phyloP scores from a whole-genome alignment of 202 grass and related monocot genomes.

The Eragrostis tef region DNA sequence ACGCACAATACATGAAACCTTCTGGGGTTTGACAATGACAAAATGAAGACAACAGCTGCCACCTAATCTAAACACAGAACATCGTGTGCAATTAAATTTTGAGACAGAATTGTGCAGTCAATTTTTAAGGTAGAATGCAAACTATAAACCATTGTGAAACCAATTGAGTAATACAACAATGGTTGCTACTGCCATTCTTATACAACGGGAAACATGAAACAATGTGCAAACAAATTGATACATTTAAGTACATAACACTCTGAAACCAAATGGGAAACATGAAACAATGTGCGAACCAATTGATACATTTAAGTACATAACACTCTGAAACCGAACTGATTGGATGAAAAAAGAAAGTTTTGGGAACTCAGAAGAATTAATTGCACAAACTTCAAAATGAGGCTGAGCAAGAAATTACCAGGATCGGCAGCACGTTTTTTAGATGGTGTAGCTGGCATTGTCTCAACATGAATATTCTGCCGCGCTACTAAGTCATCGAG shows the following conservation, averaged over 20 bases:
- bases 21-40: no score
- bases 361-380: slow-evolving; percentile 6
- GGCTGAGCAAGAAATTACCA: slow-evolving; percentile 58
- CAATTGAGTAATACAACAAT: slow-evolving; percentile 10
- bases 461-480: slow-evolving; percentile 60
- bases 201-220: slow-evolving; percentile 2
- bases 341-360: slow-evolving; percentile 4
- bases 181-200: background rate
- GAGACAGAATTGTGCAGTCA: no score
- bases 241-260: background rate
- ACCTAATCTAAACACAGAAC: background rate
- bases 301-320: background rate
- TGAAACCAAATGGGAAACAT: slow-evolving; percentile 24
- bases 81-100: background rate
- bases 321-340: slow-evolving; percentile 21
- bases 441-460: slow-evolving; percentile 52
- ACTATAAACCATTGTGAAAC: background rate
- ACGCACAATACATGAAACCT: background rate
- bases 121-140: no score
- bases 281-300: slow-evolving; percentile 3
- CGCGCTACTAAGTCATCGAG: slow-evolving; percentile 77
- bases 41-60: background rate
- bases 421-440: slow-evolving; percentile 55
- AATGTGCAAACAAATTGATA: slow-evolving; percentile 10
- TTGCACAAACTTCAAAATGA: slow-evolving; percentile 39